A percentile compares a stretch with the other conserved stretches of the same genome.
phyloP scores from a whole-genome alignment of 1,284 basidiomycete species.

The Sporisorium graminicola region DNA sequence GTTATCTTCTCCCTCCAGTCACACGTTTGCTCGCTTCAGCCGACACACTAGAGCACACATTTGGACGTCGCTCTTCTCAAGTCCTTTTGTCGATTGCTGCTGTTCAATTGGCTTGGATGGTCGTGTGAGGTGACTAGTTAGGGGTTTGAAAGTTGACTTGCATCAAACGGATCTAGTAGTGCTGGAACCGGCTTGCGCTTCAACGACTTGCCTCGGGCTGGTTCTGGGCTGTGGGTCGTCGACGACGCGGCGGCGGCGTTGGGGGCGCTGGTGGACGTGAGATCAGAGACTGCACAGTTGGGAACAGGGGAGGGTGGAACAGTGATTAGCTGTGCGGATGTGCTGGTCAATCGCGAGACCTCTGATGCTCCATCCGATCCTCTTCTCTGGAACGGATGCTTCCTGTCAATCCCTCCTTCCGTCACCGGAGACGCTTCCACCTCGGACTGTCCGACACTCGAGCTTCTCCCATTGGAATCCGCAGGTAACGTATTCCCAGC shows the following conservation, averaged over 20 bases:
- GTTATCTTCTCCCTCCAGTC: too few species aligned
- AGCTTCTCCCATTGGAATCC: background rate
- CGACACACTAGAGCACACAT: background rate
- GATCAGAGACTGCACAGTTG: background rate
- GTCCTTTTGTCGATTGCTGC: background rate
- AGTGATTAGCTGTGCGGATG: background rate
- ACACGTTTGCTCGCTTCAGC: background rate
- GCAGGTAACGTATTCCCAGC: background rate
- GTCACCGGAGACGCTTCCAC: background rate
- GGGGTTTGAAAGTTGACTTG: background rate
- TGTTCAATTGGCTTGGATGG: background rate
- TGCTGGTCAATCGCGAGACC: conserved; percentile 1
- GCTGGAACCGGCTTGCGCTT: conserved; percentile 35
- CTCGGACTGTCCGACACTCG: background rate
- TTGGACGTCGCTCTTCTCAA: background rate
- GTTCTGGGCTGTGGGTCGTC: background rate
- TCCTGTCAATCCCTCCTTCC: background rate
- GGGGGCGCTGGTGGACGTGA: background rate
- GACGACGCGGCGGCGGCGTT: background rate
- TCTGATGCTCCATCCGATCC: conserved; percentile 8
- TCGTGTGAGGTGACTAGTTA: too few species aligned
- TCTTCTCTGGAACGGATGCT: background rate
- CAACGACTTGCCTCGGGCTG: conserved; percentile 9
- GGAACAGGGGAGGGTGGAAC: background rate
- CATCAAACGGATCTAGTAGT: conserved; percentile 2